Conservation (phyloP, 768 basidiomycete species). For the Serendipita vermifera region DNA sequence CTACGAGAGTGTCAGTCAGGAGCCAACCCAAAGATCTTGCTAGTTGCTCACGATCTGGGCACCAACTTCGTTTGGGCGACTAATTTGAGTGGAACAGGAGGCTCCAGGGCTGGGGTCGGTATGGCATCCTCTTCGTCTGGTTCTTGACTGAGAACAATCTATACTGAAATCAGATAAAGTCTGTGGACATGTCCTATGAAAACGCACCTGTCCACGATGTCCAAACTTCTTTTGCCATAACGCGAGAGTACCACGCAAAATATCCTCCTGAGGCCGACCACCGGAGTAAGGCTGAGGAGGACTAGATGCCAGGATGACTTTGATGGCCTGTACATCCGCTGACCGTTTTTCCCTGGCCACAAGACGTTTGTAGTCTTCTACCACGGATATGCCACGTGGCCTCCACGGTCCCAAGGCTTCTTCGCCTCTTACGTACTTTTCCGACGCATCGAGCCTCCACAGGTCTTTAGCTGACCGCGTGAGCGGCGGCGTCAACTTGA, state of each 20-base stretch:
- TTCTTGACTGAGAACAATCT: constrained; percentile 73
- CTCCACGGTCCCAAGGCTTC: constrained; percentile 74
- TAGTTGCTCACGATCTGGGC: constrained; percentile 47
- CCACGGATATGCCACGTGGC: constrained; percentile 73
- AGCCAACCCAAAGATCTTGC: constrained; percentile 1
- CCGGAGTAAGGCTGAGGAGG: constrained; percentile 35
- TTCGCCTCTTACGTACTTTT: constrained; percentile 90
- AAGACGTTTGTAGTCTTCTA: constrained; percentile 73
- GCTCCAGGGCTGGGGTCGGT: too few species aligned
- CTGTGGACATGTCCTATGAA: too few species aligned
- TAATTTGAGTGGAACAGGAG: constrained; percentile 47
- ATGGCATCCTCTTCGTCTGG: constrained; percentile 44
- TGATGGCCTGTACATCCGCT: constrained; percentile 82
- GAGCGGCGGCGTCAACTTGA: constrained; percentile 68
- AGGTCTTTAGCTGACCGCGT: constrained; percentile 79
- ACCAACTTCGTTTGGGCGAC: constrained; percentile 60
- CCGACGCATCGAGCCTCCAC: constrained; percentile 88
- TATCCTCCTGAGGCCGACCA: constrained; percentile 54
- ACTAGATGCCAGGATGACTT: constrained; percentile 49
- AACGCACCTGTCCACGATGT: constrained; percentile 54
- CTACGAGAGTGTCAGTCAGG: too few species aligned
- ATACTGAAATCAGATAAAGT: constrained; percentile 15
- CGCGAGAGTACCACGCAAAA: constrained; percentile 51
- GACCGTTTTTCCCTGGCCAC: constrained; percentile 56
- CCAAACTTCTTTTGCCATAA: constrained; percentile 82